Evolutionary conservation across 371 early-diverging fungal genomes (phyloP), one percentile per base, ranked within the genome.

Genomic region (Nematocida parisii): DNA sequence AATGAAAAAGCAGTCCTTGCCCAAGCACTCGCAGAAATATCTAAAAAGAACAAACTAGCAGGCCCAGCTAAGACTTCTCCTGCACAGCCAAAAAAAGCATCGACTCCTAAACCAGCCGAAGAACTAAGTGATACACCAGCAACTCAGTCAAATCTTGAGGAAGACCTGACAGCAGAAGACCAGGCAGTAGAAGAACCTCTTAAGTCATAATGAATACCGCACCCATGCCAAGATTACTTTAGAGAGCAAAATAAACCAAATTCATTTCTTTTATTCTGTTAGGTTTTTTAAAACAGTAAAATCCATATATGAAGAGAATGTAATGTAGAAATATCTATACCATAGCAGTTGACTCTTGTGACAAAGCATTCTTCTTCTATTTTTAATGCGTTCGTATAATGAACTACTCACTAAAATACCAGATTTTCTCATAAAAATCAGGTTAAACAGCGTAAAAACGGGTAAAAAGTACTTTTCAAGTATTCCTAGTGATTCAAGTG

Each of bases 261-360:
- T 22, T 50, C 18, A 50, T 50, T 18, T 50, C 52, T 50, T 50
- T 50, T 50, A 50, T 50, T 50, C 18, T 9, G 9, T 9, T 13
- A 50, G 1, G 13, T 50, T 3, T 50, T 50, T 1, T 50, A 66
- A 42, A 24, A 74, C 40, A 66, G 27, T 77, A 15, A 56, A 54
- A 42, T 67, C 71, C 95, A 95, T 95, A 88, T 93, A 97, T 71
- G 93, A 89, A n/a, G 94, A 93, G 83, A 93, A 92, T 13, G 91
- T 84, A 57, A 95, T 89, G 87, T 94, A 96, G 27, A 96, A 84
- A 87, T 91, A 91, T 42, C 98, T 88, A 88, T 94, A 97, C 96
- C 96, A 96, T 15, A 93, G 91, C 83, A 95, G 84, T 87, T 97
- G 96, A 61, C 89, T 90, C 64, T 84, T 85, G 83, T 96, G 96